Evolutionary conservation across 202 grass and related monocot genomes (phyloP).

Genomic region (Digitaria exilis): DNA sequence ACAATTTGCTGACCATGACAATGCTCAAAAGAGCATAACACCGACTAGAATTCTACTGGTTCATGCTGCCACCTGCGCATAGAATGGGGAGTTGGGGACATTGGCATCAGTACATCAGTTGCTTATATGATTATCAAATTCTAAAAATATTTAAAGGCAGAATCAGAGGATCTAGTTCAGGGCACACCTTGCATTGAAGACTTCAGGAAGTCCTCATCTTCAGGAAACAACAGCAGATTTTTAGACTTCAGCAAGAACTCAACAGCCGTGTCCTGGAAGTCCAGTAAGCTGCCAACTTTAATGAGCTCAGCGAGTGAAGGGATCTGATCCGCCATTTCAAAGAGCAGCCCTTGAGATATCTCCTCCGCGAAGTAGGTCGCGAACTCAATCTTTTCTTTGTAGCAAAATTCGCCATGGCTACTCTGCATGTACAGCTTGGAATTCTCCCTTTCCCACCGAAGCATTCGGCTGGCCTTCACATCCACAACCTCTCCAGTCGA

Average conservation of each 20-base stretch:
- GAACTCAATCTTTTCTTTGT: conserved; percentile 48
- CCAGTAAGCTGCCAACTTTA: conserved; percentile 52
- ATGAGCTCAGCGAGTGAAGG: conserved; percentile 52
- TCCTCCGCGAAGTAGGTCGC: conserved; percentile 54
- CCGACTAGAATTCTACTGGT: background rate
- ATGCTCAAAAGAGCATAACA: background rate
- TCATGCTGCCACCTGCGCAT: background rate
- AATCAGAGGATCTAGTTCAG: background rate
- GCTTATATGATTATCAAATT: background rate
- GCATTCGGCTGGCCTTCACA: conserved; percentile 35
- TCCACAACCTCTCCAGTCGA: conserved; percentile 29
- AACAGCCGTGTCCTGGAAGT: conserved; percentile 45
- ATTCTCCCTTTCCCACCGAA: conserved; percentile 64
- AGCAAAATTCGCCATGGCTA: background rate
- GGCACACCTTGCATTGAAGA: background rate
- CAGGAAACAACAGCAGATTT: conserved; percentile 53
- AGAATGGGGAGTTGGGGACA: conserved; percentile 31
- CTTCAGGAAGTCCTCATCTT: conserved; percentile 50
- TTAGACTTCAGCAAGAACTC: conserved; percentile 55
- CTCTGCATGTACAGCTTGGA: conserved; percentile 43
- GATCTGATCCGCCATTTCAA: conserved; percentile 45
- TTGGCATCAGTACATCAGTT: background rate
- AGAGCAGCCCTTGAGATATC: conserved; percentile 60
- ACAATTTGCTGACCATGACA: background rate
- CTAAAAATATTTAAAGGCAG: background rate